Percentiles rank a stretch among this genome's conserved stretches.
Evolutionary conservation across 345 rosid species (phyloP).

Genomic region (Psidium guajava): DNA sequence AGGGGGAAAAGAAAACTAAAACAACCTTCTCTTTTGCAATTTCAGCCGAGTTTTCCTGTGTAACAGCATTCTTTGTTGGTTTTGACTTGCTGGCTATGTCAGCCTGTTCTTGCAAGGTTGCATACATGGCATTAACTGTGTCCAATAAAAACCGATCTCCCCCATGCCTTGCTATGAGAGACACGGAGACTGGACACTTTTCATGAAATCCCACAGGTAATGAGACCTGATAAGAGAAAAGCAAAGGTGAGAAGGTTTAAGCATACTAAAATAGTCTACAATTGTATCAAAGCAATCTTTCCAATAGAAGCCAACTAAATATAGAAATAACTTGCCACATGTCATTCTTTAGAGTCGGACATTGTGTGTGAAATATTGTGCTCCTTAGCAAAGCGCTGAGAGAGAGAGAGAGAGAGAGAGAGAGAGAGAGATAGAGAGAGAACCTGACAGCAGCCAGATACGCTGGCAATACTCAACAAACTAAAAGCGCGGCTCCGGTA

Average conservation of each 20-base stretch:
- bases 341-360: not conserved
- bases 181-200: constrained; percentile 70
- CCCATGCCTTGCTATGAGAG: constrained; percentile 73
- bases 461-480: constrained; percentile 79
- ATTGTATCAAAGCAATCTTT: not conserved
- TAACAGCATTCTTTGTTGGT: constrained; percentile 20
- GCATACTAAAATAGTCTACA: not conserved
- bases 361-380: not conserved
- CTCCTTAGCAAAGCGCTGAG: not conserved
- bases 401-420: not conserved
- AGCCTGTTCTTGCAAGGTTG: constrained; percentile 60
- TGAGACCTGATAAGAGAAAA: constrained; percentile 42
- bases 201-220: constrained; percentile 63
- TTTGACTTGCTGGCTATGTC: constrained; percentile 39
- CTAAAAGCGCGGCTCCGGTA: constrained; percentile 44
- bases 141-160: constrained; percentile 87
- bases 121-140: constrained; percentile 53
- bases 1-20: not conserved
- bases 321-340: not conserved
- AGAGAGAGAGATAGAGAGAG: not conserved
- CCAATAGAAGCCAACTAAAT: not conserved
- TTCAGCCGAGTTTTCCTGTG: constrained; percentile 56
- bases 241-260: not conserved
- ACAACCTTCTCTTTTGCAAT: constrained; percentile 85
- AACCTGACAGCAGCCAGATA: constrained; percentile 99